A percentile compares a stretch with the other conserved stretches of the same genome.
Conservation (phyloP, 1,139 yeast genomes). For the Yamadazyma pseudoaaseri region DNA sequence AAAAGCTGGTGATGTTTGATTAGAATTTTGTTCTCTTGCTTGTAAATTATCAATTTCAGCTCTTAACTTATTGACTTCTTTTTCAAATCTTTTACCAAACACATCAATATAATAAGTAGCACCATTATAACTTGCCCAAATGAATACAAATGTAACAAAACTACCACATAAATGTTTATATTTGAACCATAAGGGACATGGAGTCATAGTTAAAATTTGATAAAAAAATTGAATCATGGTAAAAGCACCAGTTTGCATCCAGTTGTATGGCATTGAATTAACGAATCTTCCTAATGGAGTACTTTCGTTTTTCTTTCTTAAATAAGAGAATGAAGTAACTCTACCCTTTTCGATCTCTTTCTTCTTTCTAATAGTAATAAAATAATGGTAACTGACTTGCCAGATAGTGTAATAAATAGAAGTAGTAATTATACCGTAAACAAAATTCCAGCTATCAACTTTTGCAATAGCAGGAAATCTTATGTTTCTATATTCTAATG, state of each 20-base stretch:
- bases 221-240: slow-evolving; percentile 84
- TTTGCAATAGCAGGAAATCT: slow-evolving; percentile 82
- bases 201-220: slow-evolving; percentile 83
- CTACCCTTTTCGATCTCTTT: slow-evolving; percentile 84
- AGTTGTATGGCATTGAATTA: slow-evolving; percentile 75
- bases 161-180: slow-evolving; percentile 64
- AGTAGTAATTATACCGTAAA: slow-evolving; percentile 74
- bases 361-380: slow-evolving; percentile 77
- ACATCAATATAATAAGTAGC: slow-evolving; percentile 92
- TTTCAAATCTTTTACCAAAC: slow-evolving; percentile 83
- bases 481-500: slow-evolving; percentile 46
- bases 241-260: slow-evolving; percentile 82
- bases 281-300: slow-evolving; percentile 74
- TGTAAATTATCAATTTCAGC: slow-evolving; percentile 63
- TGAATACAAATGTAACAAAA: slow-evolving; percentile 69
- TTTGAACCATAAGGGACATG: slow-evolving; percentile 84
- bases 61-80: slow-evolving; percentile 72
- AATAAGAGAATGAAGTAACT: slow-evolving; percentile 83
- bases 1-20: slow-evolving; percentile 18
- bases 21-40: slow-evolving; percentile 52
- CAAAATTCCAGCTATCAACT: slow-evolving; percentile 66
- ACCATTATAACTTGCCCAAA: slow-evolving; percentile 85
- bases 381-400: slow-evolving; percentile 89
- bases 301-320: slow-evolving; percentile 68
- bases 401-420: slow-evolving; percentile 85